Conservation (phyloP, 2,329 filamentous ascomycete species). For the Anisogramma anomala region DNA sequence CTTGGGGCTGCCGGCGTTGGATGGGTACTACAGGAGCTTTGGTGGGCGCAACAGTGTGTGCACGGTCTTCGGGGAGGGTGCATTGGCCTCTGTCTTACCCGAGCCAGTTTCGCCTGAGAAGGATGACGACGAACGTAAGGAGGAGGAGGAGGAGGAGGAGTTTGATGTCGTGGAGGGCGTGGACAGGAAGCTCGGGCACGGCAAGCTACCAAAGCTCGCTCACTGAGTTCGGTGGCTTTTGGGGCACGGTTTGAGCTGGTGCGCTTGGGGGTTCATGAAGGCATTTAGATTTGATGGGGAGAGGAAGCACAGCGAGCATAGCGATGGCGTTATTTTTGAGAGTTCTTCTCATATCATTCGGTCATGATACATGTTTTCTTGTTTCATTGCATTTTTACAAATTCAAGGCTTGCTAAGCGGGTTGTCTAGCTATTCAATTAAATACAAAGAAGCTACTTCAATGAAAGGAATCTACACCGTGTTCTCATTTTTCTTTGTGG, state of each 20-base stretch:
- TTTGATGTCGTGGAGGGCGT: background rate
- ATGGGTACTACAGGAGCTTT: slow-evolving; percentile 28
- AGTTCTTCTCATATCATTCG: no score
- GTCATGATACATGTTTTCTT: no score
- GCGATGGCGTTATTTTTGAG: background rate
- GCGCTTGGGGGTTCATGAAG: no score
- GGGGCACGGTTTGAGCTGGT: no score
- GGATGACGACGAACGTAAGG: background rate
- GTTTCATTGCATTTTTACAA: no score
- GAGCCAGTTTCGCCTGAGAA: background rate
- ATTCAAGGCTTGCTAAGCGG: no score
- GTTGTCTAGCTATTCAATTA: no score
- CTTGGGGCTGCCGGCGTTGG: slow-evolving; percentile 18
- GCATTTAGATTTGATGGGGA: background rate
- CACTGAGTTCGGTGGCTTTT: background rate
- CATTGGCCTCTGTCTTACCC: background rate
- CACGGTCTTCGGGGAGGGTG: slow-evolving; percentile 7
- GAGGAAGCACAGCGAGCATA: background rate
- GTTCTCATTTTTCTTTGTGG: no score
- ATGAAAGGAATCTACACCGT: no score
- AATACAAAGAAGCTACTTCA: no score
- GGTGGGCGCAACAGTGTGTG: slow-evolving; percentile 15
- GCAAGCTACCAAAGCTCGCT: background rate
- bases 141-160: background rate
- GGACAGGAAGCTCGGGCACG: background rate